Conservation (phyloP, 176 grass and related monocot genomes). For the Ensete ventricosum region DNA sequence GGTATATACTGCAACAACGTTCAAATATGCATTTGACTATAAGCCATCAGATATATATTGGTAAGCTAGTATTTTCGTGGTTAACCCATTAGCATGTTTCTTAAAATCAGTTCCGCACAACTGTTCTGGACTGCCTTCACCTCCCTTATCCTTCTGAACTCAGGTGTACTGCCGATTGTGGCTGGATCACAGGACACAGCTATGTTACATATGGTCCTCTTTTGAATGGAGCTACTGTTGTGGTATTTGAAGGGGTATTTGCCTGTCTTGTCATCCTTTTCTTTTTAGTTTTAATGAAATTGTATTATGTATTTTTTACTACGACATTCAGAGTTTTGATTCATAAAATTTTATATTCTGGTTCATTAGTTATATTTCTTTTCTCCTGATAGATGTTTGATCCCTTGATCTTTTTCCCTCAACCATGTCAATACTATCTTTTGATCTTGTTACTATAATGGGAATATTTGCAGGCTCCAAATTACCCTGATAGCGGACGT, state of each 20-base stretch:
- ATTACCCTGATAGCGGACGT: constrained; percentile 75
- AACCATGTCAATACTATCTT: background rate
- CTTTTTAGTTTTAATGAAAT: background rate
- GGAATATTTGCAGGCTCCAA: constrained; percentile 61
- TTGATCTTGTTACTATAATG: background rate
- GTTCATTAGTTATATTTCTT: no score
- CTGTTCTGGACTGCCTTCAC: background rate
- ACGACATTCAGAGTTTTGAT: no score
- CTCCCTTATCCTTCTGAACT: constrained; percentile 29
- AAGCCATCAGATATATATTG: constrained; percentile 88
- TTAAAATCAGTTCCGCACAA: constrained; percentile 11
- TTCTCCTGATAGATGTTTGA: no score
- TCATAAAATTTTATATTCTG: no score
- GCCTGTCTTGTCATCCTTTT: constrained; percentile 2
- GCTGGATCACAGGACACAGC: constrained; percentile 97
- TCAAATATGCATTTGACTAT: constrained; percentile 96
- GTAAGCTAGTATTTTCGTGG: constrained; percentile 23
- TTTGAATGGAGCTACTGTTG: constrained; percentile 83
- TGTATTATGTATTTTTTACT: background rate
- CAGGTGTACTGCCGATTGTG: constrained; percentile 99
- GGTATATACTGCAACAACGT: constrained; percentile 88
- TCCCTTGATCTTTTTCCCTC: no score
- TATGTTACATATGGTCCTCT: constrained; percentile 96
- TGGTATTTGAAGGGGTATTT: constrained; percentile 93
- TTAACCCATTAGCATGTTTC: background rate